Percentiles rank a stretch among this genome's conserved stretches.
These are phyloP conservation scores for Epipyxis sp. DNA, from an alignment of 108 stramenopile genomes.

Conservation along the genomic window DNA sequence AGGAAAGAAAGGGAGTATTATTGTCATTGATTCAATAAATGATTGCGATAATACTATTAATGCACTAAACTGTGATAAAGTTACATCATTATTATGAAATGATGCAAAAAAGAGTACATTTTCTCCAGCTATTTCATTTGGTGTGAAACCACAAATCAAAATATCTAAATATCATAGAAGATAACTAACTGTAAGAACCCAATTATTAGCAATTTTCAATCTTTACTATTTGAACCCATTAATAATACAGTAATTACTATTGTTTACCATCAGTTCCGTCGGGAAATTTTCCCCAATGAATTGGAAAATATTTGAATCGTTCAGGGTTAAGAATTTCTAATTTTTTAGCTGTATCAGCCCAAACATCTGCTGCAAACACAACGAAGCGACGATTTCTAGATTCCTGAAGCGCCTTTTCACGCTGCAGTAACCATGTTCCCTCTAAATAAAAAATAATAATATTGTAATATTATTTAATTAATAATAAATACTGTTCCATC, in stretches of 20 bases:
- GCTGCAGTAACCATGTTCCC: too few species aligned
- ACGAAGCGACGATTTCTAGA: neutral
- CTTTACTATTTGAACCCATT: neutral
- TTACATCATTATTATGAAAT: constrained; percentile 85
- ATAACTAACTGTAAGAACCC: constrained; percentile 14
- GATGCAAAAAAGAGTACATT: constrained; percentile 73
- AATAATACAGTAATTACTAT: neutral
- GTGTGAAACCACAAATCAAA: constrained; percentile 70
- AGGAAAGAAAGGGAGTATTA: constrained; percentile 79
- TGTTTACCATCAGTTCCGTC: constrained; percentile 72
- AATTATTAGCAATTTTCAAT: neutral
- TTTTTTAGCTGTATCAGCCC: neutral
- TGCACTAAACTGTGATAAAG: constrained; percentile 77
- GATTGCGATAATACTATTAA: constrained; percentile 72
- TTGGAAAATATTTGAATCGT: constrained; percentile 70
- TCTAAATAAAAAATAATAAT: too few species aligned
- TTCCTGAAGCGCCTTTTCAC: too few species aligned
- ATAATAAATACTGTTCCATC: too few species aligned
- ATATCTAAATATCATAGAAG: too few species aligned
- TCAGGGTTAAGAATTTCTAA: constrained; percentile 54
- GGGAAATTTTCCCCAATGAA: constrained; percentile 75
- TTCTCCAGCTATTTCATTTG: constrained; percentile 73
- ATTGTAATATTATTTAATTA: too few species aligned
- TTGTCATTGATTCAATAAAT: constrained; percentile 72
- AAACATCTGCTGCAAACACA: neutral